A percentile compares a stretch with the other conserved stretches of the same genome.
Conservation (phyloP, 208 protist genomes). For the Acanthamoeba healyi region DNA sequence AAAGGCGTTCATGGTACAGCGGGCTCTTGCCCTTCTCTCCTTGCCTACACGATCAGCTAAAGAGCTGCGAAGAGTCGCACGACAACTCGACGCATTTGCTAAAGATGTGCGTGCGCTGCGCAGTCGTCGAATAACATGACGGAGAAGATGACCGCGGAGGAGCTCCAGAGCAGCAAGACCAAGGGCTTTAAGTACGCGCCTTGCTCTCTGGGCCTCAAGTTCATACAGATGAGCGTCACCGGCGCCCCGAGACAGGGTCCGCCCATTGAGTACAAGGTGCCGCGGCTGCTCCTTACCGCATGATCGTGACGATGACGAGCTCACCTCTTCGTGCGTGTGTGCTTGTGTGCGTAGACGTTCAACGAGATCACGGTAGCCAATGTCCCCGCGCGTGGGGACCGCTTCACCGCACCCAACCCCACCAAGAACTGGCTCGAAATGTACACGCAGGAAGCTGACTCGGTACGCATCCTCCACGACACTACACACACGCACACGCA, state of each 20-base stretch:
- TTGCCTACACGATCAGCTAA: too few species aligned
- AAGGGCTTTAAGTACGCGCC: conserved; percentile 56
- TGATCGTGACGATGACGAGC: too few species aligned
- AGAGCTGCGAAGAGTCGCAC: too few species aligned
- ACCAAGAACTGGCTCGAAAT: conserved; percentile 62
- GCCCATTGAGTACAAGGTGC: background rate
- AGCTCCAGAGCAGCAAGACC: background rate
- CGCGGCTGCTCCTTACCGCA: too few species aligned
- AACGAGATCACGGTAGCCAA: conserved; percentile 44
- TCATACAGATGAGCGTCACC: conserved; percentile 39
- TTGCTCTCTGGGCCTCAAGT: conserved; percentile 13
- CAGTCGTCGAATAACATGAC: conserved; percentile 4
- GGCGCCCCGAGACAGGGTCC: conserved; percentile 20
- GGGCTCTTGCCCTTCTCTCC: too few species aligned
- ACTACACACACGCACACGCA: background rate
- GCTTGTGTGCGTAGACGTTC: background rate
- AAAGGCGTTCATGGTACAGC: conserved; percentile 18
- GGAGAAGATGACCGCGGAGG: conserved; percentile 26
- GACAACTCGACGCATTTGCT: too few species aligned
- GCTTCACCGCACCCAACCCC: background rate
- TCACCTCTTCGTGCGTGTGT: background rate
- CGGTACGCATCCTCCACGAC: conserved; percentile 16
- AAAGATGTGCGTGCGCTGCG: too few species aligned
- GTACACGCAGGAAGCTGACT: conserved; percentile 9
- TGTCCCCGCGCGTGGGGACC: background rate